These are phyloP conservation scores for Protomyces lactucae-debilis DNA, from an alignment of 1,139 yeast species.

Conservation along the genomic window DNA sequence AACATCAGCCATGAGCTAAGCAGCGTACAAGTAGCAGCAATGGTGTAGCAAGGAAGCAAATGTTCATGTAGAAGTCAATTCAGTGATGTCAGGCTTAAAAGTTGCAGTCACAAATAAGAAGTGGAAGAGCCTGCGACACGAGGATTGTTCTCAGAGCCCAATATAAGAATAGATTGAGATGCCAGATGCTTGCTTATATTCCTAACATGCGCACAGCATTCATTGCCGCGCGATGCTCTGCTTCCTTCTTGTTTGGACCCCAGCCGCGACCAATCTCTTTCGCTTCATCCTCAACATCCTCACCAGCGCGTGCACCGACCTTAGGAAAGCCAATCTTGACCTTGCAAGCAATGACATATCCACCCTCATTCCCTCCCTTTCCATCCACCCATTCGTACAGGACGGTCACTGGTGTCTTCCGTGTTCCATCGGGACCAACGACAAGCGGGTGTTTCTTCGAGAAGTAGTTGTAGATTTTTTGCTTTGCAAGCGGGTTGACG, in stretches of 20 bases:
- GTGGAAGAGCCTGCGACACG: too few relatives aligned
- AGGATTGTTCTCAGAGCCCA: too few relatives aligned
- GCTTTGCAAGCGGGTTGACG: slow-evolving; percentile 61
- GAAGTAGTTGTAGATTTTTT: slow-evolving; percentile 68
- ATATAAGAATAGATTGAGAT: too few relatives aligned
- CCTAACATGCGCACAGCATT: slow-evolving; percentile 43
- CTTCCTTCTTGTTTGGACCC: slow-evolving; percentile 56
- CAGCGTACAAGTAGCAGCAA: too few relatives aligned
- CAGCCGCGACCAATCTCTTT: slow-evolving; percentile 54
- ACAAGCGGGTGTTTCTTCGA: slow-evolving; percentile 58
- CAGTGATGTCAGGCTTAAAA: too few relatives aligned
- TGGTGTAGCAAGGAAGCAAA: too few relatives aligned
- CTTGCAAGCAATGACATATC: slow-evolving; percentile 59
- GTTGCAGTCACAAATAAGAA: too few relatives aligned
- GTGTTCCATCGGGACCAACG: slow-evolving; percentile 44
- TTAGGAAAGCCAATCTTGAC: slow-evolving; percentile 39
- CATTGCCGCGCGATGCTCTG: slow-evolving; percentile 73
- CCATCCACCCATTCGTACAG: slow-evolving; percentile 53
- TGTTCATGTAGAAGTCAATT: too few relatives aligned
- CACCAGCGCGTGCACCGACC: neutral
- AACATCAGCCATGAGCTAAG: neutral
- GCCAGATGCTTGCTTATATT: neutral
- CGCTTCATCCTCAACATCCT: slow-evolving; percentile 38
- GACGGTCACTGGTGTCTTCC: slow-evolving; percentile 7
- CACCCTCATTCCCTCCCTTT: slow-evolving; percentile 51